phyloP scores from a whole-genome alignment of 225 moss, liverwort and hornwort species.

The Thuidium tamariscinum region DNA sequence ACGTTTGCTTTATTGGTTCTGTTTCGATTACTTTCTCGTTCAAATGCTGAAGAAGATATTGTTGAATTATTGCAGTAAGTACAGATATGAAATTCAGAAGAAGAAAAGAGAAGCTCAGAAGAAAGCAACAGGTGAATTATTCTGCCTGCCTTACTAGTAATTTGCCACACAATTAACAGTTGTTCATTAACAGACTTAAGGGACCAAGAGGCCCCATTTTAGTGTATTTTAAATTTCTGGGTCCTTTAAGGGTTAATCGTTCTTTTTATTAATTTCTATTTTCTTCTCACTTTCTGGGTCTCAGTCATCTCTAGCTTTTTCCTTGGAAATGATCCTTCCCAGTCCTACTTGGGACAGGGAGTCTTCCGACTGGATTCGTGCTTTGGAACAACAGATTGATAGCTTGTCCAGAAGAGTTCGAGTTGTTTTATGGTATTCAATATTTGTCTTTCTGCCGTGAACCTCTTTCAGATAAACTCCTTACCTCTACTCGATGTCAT shows the following conservation, averaged over 20 bases:
- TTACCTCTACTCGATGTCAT: background rate
- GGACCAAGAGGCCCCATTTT: background rate
- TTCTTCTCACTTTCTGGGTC: background rate
- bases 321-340: background rate
- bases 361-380: background rate
- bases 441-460: background rate
- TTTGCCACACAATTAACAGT: background rate
- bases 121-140: slow-evolving; percentile 70
- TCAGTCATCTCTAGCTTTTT: background rate
- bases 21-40: background rate
- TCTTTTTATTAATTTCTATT: background rate
- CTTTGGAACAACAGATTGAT: background rate
- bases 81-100: slow-evolving; percentile 89
- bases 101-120: slow-evolving; percentile 98
- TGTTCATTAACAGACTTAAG: background rate
- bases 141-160: background rate
- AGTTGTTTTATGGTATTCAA: background rate
- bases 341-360: background rate
- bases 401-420: background rate
- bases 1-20: background rate
- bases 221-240: background rate
- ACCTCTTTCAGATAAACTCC: background rate
- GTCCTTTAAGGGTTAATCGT: background rate
- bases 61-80: slow-evolving; percentile 54
- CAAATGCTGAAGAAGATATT: background rate